Percentiles rank a stretch among this genome's conserved stretches.
Evolutionary conservation across 2,329 filamentous ascomycete species (phyloP).

Genomic region (Neocatenulostroma microsporum): DNA sequence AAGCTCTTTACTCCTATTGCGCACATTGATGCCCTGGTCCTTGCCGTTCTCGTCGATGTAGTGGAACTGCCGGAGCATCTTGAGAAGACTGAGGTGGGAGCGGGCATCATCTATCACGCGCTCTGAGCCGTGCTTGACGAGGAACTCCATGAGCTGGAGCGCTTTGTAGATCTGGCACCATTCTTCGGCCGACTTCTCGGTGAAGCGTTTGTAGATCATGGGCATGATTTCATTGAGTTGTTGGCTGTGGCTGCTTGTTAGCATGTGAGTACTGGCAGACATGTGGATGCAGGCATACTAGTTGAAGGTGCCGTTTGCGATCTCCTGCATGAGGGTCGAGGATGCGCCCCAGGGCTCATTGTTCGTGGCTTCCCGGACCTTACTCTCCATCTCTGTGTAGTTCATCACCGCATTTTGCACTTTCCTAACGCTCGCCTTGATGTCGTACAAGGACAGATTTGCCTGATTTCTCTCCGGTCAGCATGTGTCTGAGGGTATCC

Average conservation of each 20-base stretch:
- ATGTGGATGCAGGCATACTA: conserved; percentile 57
- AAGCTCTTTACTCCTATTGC: conserved; percentile 92
- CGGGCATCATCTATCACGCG: conserved; percentile 94
- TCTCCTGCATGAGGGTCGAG: conserved; percentile 87
- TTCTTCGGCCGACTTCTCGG: conserved; percentile 94
- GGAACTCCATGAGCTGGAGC: conserved; percentile 89
- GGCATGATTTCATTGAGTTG: conserved; percentile 99
- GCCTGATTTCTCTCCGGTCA: conserved; percentile 58
- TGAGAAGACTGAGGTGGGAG: conserved; percentile 86
- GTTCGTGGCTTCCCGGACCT: conserved; percentile 92
- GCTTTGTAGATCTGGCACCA: conserved; percentile 99
- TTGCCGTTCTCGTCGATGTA: conserved; percentile 95
- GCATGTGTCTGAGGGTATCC: not conserved
- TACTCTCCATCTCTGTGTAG: conserved; percentile 66
- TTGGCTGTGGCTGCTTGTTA: conserved; percentile 54
- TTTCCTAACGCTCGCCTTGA: conserved; percentile 91
- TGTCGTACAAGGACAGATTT: conserved; percentile 91
- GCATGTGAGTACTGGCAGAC: conserved; percentile 1
- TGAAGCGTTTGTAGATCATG: conserved; percentile 99
- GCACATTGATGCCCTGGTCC: conserved; percentile 95
- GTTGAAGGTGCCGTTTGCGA: conserved; percentile 94
- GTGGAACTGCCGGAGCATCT: conserved; percentile 98
- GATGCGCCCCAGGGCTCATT: conserved; percentile 95
- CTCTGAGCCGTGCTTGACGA: conserved; percentile 97
- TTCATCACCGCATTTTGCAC: conserved; percentile 66